Percentiles rank a stretch among this genome's conserved stretches.
Evolutionary conservation across 441 rosid genomes (phyloP).

Genomic region (Croton setiger): DNA sequence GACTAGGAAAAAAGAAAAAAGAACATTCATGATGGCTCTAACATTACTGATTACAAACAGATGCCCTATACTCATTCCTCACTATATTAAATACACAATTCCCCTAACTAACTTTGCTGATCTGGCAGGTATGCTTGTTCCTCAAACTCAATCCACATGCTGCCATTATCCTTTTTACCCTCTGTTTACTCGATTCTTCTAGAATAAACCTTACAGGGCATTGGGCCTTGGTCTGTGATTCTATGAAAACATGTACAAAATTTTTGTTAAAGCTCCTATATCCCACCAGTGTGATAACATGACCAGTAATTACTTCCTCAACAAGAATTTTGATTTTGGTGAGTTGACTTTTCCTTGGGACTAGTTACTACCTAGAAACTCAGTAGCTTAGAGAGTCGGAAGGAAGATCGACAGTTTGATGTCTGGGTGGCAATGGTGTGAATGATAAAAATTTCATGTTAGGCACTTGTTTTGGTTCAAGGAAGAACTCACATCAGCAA

Average conservation of each 20-base stretch:
- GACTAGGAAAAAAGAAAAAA: not conserved
- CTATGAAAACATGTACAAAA: not conserved
- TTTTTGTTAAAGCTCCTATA: not conserved
- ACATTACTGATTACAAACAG: not conserved
- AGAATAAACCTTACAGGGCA: no score
- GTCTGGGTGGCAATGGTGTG: not conserved
- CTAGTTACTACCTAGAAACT: not conserved
- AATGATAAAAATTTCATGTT: not conserved
- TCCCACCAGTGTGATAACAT: not conserved
- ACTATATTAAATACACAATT: no score
- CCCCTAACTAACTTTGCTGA: no score
- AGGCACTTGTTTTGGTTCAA: not conserved
- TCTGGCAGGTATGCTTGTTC: no score
- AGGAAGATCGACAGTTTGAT: not conserved
- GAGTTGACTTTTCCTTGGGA: not conserved
- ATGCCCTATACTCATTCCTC: no score
- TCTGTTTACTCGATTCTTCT: no score
- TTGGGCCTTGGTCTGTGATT: no score
- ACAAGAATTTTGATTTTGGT: not conserved
- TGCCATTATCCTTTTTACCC: no score
- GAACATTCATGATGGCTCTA: not conserved
- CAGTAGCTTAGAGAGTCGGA: not conserved
- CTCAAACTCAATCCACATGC: no score
- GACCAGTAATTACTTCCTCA: not conserved
- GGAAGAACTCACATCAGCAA: not conserved